phyloP scores from a whole-genome alignment of 352 stramenopile genomes.

The Phytopythium aichiense region DNA sequence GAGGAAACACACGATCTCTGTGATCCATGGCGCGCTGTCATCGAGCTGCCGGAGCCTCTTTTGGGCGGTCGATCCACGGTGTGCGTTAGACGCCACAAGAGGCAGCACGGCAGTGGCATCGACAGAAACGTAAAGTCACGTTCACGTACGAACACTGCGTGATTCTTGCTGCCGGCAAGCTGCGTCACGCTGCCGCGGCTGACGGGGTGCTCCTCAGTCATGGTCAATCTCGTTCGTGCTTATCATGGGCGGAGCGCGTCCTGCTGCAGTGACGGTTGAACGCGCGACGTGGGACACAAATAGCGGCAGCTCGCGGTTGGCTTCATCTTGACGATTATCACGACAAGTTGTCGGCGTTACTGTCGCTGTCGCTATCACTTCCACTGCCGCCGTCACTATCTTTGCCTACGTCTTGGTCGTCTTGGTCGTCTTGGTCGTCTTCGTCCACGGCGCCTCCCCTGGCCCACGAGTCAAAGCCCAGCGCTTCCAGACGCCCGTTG shows the following conservation, averaged over 20 bases:
- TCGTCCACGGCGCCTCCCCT: neutral
- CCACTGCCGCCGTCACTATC: neutral
- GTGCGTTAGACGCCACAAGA: neutral
- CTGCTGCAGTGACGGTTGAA: neutral
- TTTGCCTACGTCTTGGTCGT: neutral
- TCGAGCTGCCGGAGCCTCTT: slow-evolving; percentile 32
- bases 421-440: neutral
- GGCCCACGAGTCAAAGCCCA: slow-evolving; percentile 20
- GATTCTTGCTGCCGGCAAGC: slow-evolving; percentile 23
- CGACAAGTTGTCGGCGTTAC: no score
- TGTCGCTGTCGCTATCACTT: no score
- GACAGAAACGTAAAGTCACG: neutral
- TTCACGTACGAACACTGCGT: slow-evolving; percentile 41
- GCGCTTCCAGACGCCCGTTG: slow-evolving; percentile 30
- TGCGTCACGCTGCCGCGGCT: slow-evolving; percentile 20
- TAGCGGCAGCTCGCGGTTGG: neutral
- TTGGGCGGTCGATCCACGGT: neutral
- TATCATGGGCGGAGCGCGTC: neutral
- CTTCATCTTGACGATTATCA: neutral
- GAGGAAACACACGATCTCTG: slow-evolving; percentile 43
- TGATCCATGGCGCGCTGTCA: slow-evolving; percentile 32
- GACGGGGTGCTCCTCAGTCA: neutral
- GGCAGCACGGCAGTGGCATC: neutral
- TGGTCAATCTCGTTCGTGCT: neutral
- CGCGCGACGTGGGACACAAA: neutral